A percentile compares a stretch with the other conserved stretches of the same genome.
phyloP scores from a whole-genome alignment of 495 filamentous ascomycete genomes.

The Talaromyces thailandensis region DNA sequence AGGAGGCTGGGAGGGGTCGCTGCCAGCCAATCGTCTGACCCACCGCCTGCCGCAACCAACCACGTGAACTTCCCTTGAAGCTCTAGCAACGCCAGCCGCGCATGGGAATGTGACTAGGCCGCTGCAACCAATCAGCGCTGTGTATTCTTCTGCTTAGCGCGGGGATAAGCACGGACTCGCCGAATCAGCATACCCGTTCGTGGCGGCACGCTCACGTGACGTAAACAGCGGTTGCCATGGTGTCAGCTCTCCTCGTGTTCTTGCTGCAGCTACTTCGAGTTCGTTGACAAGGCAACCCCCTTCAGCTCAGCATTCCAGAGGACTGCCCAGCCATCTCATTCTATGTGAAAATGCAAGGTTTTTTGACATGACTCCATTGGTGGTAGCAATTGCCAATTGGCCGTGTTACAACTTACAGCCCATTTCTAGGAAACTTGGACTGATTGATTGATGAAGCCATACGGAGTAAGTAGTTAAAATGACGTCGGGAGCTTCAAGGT shows the following conservation, averaged over 20 bases:
- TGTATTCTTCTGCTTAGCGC: neutral
- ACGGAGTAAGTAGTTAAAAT: no score
- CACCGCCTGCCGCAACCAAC: slow-evolving; percentile 17
- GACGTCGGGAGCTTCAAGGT: neutral
- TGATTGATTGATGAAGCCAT: no score
- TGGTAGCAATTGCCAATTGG: no score
- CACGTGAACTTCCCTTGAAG: no score
- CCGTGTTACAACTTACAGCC: no score
- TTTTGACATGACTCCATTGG: neutral
- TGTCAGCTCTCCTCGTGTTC: neutral
- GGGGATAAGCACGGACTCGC: neutral
- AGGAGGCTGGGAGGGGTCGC: slow-evolving; percentile 34
- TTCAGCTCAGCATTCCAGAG: neutral
- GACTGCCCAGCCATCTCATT: neutral
- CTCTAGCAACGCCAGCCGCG: slow-evolving; percentile 22
- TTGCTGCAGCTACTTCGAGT: neutral
- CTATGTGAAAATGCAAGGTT: neutral
- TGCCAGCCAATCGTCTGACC: slow-evolving; percentile 12
- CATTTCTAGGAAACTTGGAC: no score
- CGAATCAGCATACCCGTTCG: neutral
- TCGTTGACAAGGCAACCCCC: neutral
- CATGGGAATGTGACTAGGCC: slow-evolving; percentile 5
- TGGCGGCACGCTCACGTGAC: slow-evolving; percentile 1
- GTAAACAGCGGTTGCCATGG: slow-evolving; percentile 5
- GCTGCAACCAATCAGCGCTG: neutral